Conservation (phyloP, 179 eudicot species). For the Beta corolliflora region DNA sequence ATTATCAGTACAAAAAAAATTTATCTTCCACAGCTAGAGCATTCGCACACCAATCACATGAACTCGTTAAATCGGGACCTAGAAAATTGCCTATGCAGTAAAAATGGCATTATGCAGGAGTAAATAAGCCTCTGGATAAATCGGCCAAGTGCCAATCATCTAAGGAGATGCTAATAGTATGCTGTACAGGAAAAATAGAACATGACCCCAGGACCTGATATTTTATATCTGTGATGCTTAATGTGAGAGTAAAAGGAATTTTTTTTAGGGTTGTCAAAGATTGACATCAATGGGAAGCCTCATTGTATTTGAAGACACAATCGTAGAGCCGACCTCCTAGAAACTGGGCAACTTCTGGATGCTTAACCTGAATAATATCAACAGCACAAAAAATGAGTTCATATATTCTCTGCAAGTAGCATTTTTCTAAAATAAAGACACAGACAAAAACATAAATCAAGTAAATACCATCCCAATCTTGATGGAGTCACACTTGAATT, state of each 20-base stretch:
- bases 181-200: slow-evolving; percentile 15
- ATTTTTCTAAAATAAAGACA: not conserved
- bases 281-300: slow-evolving; percentile 32
- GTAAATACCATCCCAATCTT: slow-evolving; percentile 90
- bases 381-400: not conserved
- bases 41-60: not conserved
- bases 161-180: not conserved
- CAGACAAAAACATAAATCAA: slow-evolving; percentile 1
- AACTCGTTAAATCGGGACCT: not conserved
- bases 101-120: slow-evolving; percentile 4
- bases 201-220: not conserved
- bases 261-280: not conserved
- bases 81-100: not conserved
- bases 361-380: slow-evolving; percentile 55
- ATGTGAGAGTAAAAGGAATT: not conserved
- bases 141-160: slow-evolving; percentile 4
- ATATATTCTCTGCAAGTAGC: not conserved
- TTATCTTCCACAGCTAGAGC: not conserved
- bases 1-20: not conserved
- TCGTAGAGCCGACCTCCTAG: slow-evolving; percentile 96
- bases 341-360: slow-evolving; percentile 94
- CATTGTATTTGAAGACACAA: slow-evolving; percentile 93
- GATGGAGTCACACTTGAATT: slow-evolving; percentile 88
- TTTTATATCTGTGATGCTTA: slow-evolving; percentile 6
- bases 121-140: slow-evolving; percentile 6